phyloP scores from a whole-genome alignment of 352 stramenopile genomes.

The Phytophthora constricta region DNA sequence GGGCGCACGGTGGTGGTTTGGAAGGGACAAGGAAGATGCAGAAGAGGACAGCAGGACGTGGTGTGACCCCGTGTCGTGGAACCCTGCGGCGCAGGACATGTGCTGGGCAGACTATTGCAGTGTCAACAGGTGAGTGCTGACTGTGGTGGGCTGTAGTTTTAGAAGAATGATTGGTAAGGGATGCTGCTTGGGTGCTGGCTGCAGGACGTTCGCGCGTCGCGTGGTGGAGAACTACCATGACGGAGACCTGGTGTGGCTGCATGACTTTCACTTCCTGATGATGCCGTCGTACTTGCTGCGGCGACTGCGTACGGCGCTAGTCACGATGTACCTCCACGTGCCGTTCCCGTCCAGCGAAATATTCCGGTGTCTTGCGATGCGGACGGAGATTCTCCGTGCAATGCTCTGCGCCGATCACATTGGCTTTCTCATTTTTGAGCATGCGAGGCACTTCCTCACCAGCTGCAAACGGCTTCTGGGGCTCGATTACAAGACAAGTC shows the following conservation, averaged over 20 bases:
- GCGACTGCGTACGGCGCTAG: conserved; percentile 90
- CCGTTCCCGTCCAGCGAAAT: conserved; percentile 99
- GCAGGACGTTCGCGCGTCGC: conserved; percentile 51
- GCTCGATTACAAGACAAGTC: conserved; percentile 92
- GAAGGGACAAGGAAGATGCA: conserved; percentile 17
- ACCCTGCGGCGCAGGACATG: conserved; percentile 75
- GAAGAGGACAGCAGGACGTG: conserved; percentile 39
- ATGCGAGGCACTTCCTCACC: conserved; percentile 93
- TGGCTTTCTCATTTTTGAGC: conserved; percentile 94
- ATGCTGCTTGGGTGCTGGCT: too few species aligned
- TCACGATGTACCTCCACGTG: conserved; percentile 98
- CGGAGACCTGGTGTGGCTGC: conserved; percentile 95
- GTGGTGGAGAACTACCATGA: conserved; percentile 81
- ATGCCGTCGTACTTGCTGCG: conserved; percentile 96
- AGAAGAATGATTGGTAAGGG: background rate
- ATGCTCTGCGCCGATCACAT: conserved; percentile 93
- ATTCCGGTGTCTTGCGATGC: conserved; percentile 94
- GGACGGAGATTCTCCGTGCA: conserved; percentile 91
- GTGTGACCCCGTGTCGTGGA: conserved; percentile 78
- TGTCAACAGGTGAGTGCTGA: conserved; percentile 66
- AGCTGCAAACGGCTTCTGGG: conserved; percentile 94
- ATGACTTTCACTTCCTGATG: conserved; percentile 98
- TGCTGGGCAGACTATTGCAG: conserved; percentile 85
- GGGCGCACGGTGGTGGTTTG: conserved; percentile 15
- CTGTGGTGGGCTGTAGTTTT: background rate